Percentiles rank a stretch among this genome's conserved stretches.
Evolutionary conservation across 441 rosid genomes (phyloP).

Genomic region (Pelargonium cotyledonis): DNA sequence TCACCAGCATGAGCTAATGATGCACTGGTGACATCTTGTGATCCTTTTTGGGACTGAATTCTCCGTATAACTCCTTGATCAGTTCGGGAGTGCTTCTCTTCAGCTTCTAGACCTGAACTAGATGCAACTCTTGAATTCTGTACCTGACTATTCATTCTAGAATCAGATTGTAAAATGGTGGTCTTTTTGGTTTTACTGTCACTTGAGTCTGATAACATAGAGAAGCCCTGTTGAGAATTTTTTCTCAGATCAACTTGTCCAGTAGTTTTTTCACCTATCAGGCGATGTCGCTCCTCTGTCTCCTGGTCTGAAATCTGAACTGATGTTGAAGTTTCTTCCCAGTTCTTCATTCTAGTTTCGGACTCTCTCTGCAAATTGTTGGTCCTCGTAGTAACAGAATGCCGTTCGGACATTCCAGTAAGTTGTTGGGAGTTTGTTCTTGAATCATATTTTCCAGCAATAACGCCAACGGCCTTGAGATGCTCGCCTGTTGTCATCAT

Average conservation of each 20-base stretch:
- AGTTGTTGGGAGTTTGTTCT: constrained; percentile 26
- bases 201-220: constrained; percentile 29
- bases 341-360: constrained; percentile 37
- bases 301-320: constrained; percentile 26
- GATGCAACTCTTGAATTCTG: constrained; percentile 25
- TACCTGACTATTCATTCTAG: constrained; percentile 35
- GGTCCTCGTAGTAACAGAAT: constrained; percentile 28
- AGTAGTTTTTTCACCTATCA: constrained; percentile 30
- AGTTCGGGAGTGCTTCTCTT: constrained; percentile 28
- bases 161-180: constrained; percentile 32
- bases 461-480: constrained; percentile 11
- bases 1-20: constrained; percentile 34
- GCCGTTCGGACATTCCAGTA: constrained; percentile 30
- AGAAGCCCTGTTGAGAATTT: constrained; percentile 29
- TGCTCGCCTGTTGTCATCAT: constrained; percentile 16
- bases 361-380: constrained; percentile 35
- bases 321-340: constrained; percentile 35
- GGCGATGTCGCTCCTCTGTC: constrained; percentile 28
- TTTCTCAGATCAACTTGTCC: constrained; percentile 29
- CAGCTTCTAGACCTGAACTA: constrained; percentile 31
- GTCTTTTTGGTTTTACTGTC: constrained; percentile 29
- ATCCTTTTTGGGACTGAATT: constrained; percentile 35
- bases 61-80: constrained; percentile 32
- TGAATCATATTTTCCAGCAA: constrained; percentile 22
- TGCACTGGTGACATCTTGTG: constrained; percentile 30